phyloP scores from a whole-genome alignment of 371 early-diverging fungal species.

The Nematocida parisii region DNA sequence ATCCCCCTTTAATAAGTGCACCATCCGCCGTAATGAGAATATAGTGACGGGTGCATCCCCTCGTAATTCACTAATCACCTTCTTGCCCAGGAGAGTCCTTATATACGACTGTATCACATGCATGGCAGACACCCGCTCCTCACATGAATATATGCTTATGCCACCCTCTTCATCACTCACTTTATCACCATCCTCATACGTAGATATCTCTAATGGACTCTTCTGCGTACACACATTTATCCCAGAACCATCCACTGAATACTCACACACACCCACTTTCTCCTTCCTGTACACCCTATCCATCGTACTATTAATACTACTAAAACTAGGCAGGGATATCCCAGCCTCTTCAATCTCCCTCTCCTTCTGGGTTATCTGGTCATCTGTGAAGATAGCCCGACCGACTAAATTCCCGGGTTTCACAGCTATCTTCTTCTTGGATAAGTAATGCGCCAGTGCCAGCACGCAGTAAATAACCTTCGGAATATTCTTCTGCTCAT shows the following conservation, averaged over 20 bases:
- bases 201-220: not conserved
- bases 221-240: not conserved
- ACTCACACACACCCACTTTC: not conserved
- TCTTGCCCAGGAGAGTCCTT: constrained; percentile 12
- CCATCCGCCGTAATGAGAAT: constrained; percentile 29
- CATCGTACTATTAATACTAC: constrained; percentile 40
- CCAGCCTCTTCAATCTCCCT: constrained; percentile 62
- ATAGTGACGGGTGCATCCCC: not conserved
- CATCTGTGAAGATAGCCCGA: constrained; percentile 60
- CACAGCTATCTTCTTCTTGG: constrained; percentile 50
- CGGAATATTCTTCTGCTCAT: constrained; percentile 97
- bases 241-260: not conserved
- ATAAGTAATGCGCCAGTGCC: constrained; percentile 77
- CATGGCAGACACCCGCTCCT: constrained; percentile 64
- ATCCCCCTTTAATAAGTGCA: constrained; percentile 55
- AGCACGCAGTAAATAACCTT: constrained; percentile 98
- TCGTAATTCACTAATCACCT: constrained; percentile 13
- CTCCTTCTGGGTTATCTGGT: constrained; percentile 60
- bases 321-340: constrained; percentile 61
- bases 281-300: not conserved
- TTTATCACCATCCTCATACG: not conserved
- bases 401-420: constrained; percentile 61
- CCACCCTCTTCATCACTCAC: not conserved
- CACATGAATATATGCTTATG: too few relatives aligned
- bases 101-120: constrained; percentile 73